phyloP scores from a whole-genome alignment of 108 stramenopile species.

The Nitzschia sp. region DNA sequence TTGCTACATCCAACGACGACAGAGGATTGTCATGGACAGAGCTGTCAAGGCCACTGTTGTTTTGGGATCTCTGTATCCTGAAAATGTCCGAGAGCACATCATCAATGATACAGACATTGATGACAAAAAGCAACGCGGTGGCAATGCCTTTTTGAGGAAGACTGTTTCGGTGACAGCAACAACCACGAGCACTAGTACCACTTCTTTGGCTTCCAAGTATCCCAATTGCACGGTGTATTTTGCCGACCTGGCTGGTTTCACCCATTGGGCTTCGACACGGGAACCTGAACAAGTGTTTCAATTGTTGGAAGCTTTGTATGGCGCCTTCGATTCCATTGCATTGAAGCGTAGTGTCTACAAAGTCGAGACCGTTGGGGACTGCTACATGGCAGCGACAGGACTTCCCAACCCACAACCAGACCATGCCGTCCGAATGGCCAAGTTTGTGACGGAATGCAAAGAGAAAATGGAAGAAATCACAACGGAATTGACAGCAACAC shows the following conservation, averaged over 20 bases:
- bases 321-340: not conserved
- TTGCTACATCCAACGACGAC: constrained; percentile 2
- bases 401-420: not conserved
- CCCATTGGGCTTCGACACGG: not conserved
- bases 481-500: constrained; percentile 12
- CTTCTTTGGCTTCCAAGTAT: not conserved
- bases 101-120: not conserved
- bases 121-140: not conserved
- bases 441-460: constrained; percentile 10
- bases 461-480: constrained; percentile 22
- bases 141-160: not conserved
- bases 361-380: not conserved
- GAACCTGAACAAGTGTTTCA: constrained; percentile 1
- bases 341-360: not conserved
- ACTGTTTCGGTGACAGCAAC: not conserved
- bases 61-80: constrained; percentile 32
- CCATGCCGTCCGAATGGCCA: constrained; percentile 21
- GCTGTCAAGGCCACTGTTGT: constrained; percentile 22
- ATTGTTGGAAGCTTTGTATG: not conserved
- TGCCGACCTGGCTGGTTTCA: constrained; percentile 1
- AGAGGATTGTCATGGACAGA: constrained; percentile 8
- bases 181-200: not conserved
- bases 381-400: constrained; percentile 15
- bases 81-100: constrained; percentile 12
- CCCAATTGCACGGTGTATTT: not conserved